Conservation (phyloP, 2,329 filamentous ascomycete species). For the Sporothrix phasma region DNA sequence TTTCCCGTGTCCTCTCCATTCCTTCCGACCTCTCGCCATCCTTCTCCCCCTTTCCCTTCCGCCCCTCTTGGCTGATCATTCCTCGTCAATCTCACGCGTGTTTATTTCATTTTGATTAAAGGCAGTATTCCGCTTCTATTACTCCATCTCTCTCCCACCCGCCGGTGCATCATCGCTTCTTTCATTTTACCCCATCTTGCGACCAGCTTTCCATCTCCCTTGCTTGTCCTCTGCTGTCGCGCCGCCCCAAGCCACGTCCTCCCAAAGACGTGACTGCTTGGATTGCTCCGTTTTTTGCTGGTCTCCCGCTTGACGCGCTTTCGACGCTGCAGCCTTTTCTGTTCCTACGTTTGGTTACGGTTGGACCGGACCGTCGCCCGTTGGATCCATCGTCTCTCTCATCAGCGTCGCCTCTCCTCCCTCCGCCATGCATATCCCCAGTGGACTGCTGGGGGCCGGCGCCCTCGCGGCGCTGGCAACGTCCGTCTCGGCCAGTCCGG, state of each 20-base stretch:
- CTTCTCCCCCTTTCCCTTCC: not conserved
- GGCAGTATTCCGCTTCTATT: not conserved
- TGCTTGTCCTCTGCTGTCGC: not conserved
- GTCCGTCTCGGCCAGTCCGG: slow-evolving; percentile 9
- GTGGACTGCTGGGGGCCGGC: not conserved
- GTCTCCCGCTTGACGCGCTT: not conserved
- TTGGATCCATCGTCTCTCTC: not conserved
- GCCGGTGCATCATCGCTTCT: not conserved
- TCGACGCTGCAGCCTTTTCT: not conserved
- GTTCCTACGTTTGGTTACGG: not conserved
- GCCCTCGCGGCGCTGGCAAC: slow-evolving; percentile 10
- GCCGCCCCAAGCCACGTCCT: not conserved
- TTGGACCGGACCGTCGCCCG: not conserved
- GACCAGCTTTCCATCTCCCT: not conserved
- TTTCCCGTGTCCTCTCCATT: not conserved
- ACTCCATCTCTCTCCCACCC: not conserved
- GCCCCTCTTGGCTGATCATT: not conserved
- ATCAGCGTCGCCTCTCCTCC: not conserved
- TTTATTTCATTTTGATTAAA: not conserved
- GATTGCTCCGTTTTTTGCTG: not conserved
- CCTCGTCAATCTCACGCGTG: not conserved
- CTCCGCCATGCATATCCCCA: slow-evolving; percentile 11
- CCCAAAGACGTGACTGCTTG: not conserved
- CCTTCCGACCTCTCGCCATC: no score
- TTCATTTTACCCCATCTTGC: not conserved